Evolutionary conservation across 2,329 filamentous ascomycete species (phyloP).

Genomic region (Parastagonospora avenae): DNA sequence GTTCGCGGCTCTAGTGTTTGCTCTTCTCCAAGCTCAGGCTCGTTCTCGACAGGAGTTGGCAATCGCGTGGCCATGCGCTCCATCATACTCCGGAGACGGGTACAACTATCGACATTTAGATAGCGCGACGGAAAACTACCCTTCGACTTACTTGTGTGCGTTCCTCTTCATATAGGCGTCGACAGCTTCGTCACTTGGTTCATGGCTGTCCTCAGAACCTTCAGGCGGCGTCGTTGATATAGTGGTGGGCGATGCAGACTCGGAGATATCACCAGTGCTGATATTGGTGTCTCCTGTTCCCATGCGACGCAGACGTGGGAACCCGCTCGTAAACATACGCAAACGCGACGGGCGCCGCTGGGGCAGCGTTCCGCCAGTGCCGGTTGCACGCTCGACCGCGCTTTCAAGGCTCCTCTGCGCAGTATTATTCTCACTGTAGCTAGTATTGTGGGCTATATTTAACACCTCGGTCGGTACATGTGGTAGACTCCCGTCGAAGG

Average conservation of each 20-base stretch:
- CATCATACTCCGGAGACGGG: constrained; percentile 18
- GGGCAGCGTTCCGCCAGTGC: background rate
- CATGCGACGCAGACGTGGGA: constrained; percentile 27
- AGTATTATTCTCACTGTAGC: constrained; percentile 6
- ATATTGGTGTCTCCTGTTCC: constrained; percentile 19
- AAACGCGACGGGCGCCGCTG: constrained; percentile 23
- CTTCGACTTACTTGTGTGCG: constrained; percentile 20
- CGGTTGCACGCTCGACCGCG: constrained; percentile 1
- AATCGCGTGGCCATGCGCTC: constrained; percentile 19
- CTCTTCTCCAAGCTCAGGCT: constrained; percentile 6
- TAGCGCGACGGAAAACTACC: background rate
- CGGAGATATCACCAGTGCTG: constrained; percentile 8
- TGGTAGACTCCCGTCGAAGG: constrained; percentile 14
- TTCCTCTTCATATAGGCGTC: constrained; percentile 17
- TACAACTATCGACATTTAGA: constrained; percentile 13
- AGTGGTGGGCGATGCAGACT: constrained; percentile 1
- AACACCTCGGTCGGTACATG: background rate
- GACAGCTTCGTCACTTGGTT: constrained; percentile 14
- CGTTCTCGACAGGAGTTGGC: constrained; percentile 18
- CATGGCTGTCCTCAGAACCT: background rate
- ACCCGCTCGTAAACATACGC: constrained; percentile 22
- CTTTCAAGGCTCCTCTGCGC: constrained; percentile 8
- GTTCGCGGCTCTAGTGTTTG: background rate
- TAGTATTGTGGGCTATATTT: background rate
- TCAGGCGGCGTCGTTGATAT: constrained; percentile 1